Conservation (phyloP, 768 basidiomycete genomes). For the Guyanaporus albipodus region DNA sequence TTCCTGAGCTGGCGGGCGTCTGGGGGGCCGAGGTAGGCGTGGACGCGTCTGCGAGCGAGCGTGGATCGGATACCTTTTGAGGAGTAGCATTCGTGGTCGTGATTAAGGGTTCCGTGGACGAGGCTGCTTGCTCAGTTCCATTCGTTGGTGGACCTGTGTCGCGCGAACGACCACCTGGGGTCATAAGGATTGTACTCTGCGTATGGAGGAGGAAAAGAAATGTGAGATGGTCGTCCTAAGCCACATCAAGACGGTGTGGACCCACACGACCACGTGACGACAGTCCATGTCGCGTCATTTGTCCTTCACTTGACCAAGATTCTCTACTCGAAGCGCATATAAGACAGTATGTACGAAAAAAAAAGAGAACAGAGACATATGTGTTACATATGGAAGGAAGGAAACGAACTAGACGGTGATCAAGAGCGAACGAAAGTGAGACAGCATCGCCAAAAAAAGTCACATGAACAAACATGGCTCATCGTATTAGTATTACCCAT, state of each 20-base stretch:
- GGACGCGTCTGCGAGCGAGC: not conserved
- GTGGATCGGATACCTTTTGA: constrained; percentile 2
- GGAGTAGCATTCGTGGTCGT: constrained; percentile 22
- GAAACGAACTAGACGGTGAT: not conserved
- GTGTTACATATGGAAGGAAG: not conserved
- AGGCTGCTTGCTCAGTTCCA: not conserved
- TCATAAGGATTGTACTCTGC: no score
- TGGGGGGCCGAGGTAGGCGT: constrained; percentile 4
- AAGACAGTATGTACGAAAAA: not conserved
- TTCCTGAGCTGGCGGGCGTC: constrained; percentile 2
- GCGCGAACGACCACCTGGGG: not conserved
- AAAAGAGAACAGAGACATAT: not conserved
- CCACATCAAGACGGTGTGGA: no score
- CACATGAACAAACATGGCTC: constrained; percentile 4
- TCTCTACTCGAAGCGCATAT: no score
- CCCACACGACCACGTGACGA: constrained; percentile 6
- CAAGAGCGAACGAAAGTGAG: not conserved
- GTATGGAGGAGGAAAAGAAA: no score
- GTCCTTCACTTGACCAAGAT: not conserved
- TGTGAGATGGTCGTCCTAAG: no score
- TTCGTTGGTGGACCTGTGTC: not conserved
- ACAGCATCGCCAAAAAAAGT: constrained; percentile 2
- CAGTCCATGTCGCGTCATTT: constrained; percentile 17
- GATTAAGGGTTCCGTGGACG: constrained; percentile 1
- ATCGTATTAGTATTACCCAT: constrained; percentile 19